A percentile compares a stretch with the other conserved stretches of the same genome.
Conservation (phyloP, 306 rosid species). For the Vigna reflexopilosa region DNA sequence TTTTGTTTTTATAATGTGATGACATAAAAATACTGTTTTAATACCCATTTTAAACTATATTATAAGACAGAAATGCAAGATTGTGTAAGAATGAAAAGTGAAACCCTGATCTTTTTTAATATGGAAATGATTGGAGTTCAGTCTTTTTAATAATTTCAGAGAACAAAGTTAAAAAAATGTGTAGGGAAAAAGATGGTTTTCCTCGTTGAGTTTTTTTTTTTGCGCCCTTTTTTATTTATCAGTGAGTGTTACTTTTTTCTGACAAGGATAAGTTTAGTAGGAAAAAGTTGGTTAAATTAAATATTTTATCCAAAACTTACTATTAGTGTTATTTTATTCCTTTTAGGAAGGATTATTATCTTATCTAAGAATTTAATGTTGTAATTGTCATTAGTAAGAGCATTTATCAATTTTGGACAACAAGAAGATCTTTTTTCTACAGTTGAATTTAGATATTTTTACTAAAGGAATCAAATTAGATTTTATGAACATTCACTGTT, state of each 20-base stretch:
- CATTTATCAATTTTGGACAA: not conserved
- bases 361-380: not conserved
- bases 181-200: not conserved
- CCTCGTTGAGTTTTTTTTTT: not conserved
- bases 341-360: not conserved
- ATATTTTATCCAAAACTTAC: not conserved
- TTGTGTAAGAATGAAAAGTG: slow-evolving; percentile 14
- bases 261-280: not conserved
- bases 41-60: too few relatives aligned
- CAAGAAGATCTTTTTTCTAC: not conserved
- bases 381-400: not conserved
- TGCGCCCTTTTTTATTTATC: not conserved
- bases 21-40: not conserved
- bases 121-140: slow-evolving; percentile 19
- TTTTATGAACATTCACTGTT: not conserved
- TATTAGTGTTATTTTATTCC: not conserved
- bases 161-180: not conserved
- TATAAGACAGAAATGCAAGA: not conserved
- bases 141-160: slow-evolving; percentile 15
- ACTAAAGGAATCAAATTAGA: not conserved
- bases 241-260: not conserved
- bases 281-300: not conserved
- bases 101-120: not conserved
- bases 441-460: not conserved
- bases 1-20: not conserved